Percentiles rank a stretch among this genome's conserved stretches.
phyloP scores from a whole-genome alignment of 1,284 basidiomycete genomes.

The Ustilago curta region DNA sequence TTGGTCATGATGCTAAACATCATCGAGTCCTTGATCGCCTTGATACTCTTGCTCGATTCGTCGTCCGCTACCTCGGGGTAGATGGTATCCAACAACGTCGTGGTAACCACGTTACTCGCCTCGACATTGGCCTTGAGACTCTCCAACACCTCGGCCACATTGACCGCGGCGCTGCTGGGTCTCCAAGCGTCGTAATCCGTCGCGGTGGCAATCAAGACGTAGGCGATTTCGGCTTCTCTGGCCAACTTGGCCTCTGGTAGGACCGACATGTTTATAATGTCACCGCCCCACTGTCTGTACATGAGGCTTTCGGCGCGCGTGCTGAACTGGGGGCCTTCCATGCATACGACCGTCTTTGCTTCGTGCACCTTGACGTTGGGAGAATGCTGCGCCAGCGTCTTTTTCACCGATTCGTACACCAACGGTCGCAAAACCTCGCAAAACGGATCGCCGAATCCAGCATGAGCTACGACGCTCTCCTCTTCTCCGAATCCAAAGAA shows the following conservation, averaged over 20 bases:
- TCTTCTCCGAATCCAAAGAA: conserved; percentile 83
- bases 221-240: conserved; percentile 86
- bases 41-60: conserved; percentile 51
- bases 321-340: conserved; percentile 94
- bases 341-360: conserved; percentile 88
- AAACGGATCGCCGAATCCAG: conserved; percentile 85
- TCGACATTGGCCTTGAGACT: conserved; percentile 86
- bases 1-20: conserved; percentile 78
- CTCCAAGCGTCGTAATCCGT: conserved; percentile 73
- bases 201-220: conserved; percentile 65
- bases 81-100: conserved; percentile 81
- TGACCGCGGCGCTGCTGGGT: conserved; percentile 82
- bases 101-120: conserved; percentile 78
- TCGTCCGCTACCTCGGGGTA: conserved; percentile 70
- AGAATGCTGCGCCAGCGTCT: conserved; percentile 35
- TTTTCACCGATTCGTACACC: conserved; percentile 49
- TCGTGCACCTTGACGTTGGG: conserved; percentile 73
- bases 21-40: conserved; percentile 57
- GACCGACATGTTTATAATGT: conserved; percentile 80
- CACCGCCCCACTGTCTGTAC: conserved; percentile 88
- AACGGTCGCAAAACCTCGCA: conserved; percentile 51
- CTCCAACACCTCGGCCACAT: conserved; percentile 88
- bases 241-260: conserved; percentile 96
- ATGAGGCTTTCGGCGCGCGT: conserved; percentile 94
- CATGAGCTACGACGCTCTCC: conserved; percentile 83